Evolutionary conservation across 345 rosid species (phyloP), one percentile per base, ranked within the genome.

Genomic region (Fremontodendron californicum): DNA sequence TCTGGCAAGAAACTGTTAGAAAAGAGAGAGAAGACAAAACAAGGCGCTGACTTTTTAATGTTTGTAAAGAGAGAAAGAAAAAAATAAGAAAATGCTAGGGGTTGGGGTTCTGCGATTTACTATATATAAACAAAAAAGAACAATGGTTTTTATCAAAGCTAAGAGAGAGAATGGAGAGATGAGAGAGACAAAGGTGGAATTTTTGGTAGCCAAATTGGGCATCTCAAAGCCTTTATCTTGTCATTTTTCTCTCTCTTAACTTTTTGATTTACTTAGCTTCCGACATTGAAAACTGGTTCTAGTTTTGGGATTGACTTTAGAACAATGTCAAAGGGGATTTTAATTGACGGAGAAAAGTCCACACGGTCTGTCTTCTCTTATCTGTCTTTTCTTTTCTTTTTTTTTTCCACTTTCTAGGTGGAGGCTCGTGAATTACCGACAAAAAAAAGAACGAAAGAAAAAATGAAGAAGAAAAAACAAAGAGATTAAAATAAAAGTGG

Each of bases 1-100:
- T 69, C 77, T 79, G 74, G 27, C 78, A 75, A 46, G 69, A 78
- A 71, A 75, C 77, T 74, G 79, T 76, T 52, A 31, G 68, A 63
- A 71, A 77, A 77, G 62, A 73, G 25, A 82, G 76, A 70, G 61
- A 78, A 80, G 82, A 84, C 86, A 82, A 83, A 86, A 82, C 77
- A 82, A 85, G 87, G 94, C 97, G 97, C 95, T 94, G 98, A 94
- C 97, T 94, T 91, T 88, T 87, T 65, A 45, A 23, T 52, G 78
- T 43, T 25, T 71, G 11, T 5, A 35, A 75, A 82, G 77, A 54
- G 81, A 73, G 33, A 58, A 51, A n/a, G 40, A 61, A 49, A 58
- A 49, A 66, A 81, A n/a, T n/a, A n/a, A n/a, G n/a, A 18, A 62
- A 65, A 1, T 7, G 71, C 42, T 64, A 1, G n/a, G 18, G 77